Conservation (phyloP, 2,329 filamentous ascomycete genomes). For the Epichloe sylvatica region DNA sequence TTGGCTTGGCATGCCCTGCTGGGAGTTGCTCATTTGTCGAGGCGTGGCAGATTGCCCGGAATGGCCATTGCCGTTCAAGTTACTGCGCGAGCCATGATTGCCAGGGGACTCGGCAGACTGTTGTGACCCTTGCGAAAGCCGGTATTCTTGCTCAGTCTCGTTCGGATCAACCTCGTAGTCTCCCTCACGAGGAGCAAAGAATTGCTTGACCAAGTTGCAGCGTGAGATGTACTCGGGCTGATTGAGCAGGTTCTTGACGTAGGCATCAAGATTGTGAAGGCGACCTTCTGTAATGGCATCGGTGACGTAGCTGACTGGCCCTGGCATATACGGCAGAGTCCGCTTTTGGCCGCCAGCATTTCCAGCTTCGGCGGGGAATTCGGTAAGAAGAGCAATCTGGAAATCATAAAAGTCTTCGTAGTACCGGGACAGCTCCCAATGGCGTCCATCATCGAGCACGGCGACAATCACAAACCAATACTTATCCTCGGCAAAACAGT, state of each 20-base stretch:
- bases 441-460: slow-evolving; percentile 73
- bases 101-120: slow-evolving; percentile 52
- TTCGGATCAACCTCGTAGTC: slow-evolving; percentile 84
- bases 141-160: slow-evolving; percentile 61
- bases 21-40: slow-evolving; percentile 30
- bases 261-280: slow-evolving; percentile 84
- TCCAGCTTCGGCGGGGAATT: slow-evolving; percentile 84
- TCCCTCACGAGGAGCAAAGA: slow-evolving; percentile 79
- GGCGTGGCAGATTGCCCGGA: slow-evolving; percentile 39
- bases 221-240: slow-evolving; percentile 75
- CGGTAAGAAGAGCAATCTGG: slow-evolving; percentile 85
- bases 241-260: slow-evolving; percentile 78
- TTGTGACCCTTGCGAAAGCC: slow-evolving; percentile 57
- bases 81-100: slow-evolving; percentile 47
- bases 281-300: slow-evolving; percentile 91
- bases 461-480: slow-evolving; percentile 98
- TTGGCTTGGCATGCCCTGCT: slow-evolving; percentile 9
- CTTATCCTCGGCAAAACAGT: slow-evolving; percentile 93
- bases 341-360: slow-evolving; percentile 68
- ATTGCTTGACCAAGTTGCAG: slow-evolving; percentile 72
- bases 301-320: slow-evolving; percentile 95
- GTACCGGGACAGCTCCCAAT: slow-evolving; percentile 86
- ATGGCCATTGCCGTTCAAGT: slow-evolving; percentile 44
- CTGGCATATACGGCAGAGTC: slow-evolving; percentile 91
- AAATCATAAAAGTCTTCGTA: slow-evolving; percentile 99